phyloP scores from a whole-genome alignment of 768 basidiomycete genomes.

The Trametes coccinea region DNA sequence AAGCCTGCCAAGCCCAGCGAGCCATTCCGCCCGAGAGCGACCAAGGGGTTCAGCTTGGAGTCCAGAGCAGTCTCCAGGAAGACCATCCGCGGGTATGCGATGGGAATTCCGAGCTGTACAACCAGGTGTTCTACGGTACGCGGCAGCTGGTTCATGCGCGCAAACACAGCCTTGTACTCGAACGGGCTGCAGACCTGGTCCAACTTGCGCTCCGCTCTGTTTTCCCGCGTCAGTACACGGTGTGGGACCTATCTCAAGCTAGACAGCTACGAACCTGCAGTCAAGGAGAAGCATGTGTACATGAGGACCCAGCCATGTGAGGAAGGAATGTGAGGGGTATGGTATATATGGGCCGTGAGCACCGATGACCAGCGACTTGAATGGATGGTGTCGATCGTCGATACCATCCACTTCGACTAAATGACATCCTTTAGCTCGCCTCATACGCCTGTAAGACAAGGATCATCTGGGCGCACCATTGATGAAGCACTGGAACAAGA shows the following conservation, averaged over 20 bases:
- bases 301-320: constrained; percentile 79
- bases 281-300: constrained; percentile 75
- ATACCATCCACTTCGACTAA: constrained; percentile 75
- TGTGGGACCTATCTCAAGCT: neutral
- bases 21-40: constrained; percentile 69
- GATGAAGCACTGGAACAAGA: constrained; percentile 93
- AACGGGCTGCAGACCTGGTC: constrained; percentile 73
- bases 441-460: too few relatives aligned
- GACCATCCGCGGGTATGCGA: constrained; percentile 92
- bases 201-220: constrained; percentile 82
- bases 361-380: constrained; percentile 75
- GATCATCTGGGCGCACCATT: constrained; percentile 49
- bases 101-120: constrained; percentile 80
- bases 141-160: constrained; percentile 61
- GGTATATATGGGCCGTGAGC: constrained; percentile 75
- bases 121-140: constrained; percentile 75
- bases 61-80: constrained; percentile 81
- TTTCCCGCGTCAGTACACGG: neutral
- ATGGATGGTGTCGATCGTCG: constrained; percentile 64
- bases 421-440: constrained; percentile 3
- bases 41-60: constrained; percentile 82
- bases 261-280: constrained; percentile 60
- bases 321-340: constrained; percentile 78
- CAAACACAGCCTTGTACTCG: constrained; percentile 76
- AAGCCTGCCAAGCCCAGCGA: constrained; percentile 72